Evolutionary conservation across 225 moss, liverwort and hornwort species (phyloP).

Genomic region (Pseudoscleropodium purum): DNA sequence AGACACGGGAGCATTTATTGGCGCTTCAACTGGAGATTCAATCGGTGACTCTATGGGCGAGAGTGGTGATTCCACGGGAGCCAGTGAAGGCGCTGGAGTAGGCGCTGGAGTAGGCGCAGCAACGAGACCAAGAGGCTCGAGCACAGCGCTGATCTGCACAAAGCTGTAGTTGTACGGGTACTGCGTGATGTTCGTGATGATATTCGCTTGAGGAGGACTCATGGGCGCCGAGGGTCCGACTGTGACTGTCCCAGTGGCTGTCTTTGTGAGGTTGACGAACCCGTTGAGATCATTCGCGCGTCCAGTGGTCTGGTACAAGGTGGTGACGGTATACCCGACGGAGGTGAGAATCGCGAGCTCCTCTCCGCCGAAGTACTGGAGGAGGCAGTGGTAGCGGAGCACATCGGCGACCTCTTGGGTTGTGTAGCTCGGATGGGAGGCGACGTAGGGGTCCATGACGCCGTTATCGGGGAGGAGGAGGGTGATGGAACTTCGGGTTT

Average conservation of each 20-base stretch:
- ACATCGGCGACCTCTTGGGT: slow-evolving; percentile 21
- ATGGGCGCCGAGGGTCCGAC: slow-evolving; percentile 12
- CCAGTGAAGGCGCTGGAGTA: not conserved
- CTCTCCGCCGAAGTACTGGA: slow-evolving; percentile 13
- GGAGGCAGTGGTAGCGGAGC: slow-evolving; percentile 22
- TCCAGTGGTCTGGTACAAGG: slow-evolving; percentile 61
- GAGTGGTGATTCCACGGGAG: not conserved
- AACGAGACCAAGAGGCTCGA: not conserved
- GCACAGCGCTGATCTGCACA: not conserved
- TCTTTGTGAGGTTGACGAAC: slow-evolving; percentile 28
- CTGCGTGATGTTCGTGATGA: slow-evolving; percentile 35
- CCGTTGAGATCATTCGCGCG: slow-evolving; percentile 27
- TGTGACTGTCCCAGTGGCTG: not conserved
- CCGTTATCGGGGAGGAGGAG: slow-evolving; percentile 12
- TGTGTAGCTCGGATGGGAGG: slow-evolving; percentile 12
- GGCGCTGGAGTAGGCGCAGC: not conserved
- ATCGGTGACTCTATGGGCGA: not conserved
- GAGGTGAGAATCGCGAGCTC: not conserved
- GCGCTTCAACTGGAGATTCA: not conserved
- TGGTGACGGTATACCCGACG: slow-evolving; percentile 14
- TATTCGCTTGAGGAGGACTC: slow-evolving; percentile 5
- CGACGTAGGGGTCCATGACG: slow-evolving; percentile 9
- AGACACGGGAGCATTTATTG: not conserved
- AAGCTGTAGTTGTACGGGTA: slow-evolving; percentile 57
- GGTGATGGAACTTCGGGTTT: slow-evolving; percentile 30